phyloP scores from a whole-genome alignment of 148 eudicot species.

The Rhododendron molle region DNA sequence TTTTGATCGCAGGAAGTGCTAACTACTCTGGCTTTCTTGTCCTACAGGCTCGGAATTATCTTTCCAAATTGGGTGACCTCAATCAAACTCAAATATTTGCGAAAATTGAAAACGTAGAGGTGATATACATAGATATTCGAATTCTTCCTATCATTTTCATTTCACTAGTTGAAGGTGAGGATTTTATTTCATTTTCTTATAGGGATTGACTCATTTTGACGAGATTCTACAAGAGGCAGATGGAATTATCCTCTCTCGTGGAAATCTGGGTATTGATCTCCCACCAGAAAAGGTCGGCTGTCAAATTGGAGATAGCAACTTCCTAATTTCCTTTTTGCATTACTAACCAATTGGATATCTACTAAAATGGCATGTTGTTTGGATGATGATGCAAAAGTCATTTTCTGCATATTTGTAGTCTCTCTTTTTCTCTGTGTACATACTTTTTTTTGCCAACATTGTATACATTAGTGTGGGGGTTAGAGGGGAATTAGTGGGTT shows the following conservation, averaged over 20 bases:
- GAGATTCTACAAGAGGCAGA: slow-evolving; percentile 94
- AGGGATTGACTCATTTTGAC: slow-evolving; percentile 95
- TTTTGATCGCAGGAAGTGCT: neutral
- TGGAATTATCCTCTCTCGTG: slow-evolving; percentile 96
- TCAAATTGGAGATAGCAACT: slow-evolving; percentile 1
- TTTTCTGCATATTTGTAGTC: neutral
- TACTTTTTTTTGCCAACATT: neutral
- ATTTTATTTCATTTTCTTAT: neutral
- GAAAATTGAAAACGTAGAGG: slow-evolving; percentile 92
- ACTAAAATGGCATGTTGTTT: neutral
- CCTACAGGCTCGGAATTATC: slow-evolving; percentile 68
- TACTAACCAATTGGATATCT: neutral
- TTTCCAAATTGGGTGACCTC: slow-evolving; percentile 73
- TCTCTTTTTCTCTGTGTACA: neutral
- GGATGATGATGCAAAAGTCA: neutral
- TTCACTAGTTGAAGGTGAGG: neutral
- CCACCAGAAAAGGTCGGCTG: slow-evolving; percentile 87
- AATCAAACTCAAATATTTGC: slow-evolving; percentile 90
- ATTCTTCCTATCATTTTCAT: neutral
- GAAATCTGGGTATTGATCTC: slow-evolving; percentile 96
- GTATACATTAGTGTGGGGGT: neutral
- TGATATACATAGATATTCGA: slow-evolving; percentile 14
- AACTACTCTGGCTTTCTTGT: neutral
- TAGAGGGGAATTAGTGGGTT: neutral
- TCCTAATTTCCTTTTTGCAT: too few relatives aligned